These are phyloP conservation scores for Bromus sterilis DNA, from an alignment of 176 grass and related monocot species.

Conservation along the genomic window DNA sequence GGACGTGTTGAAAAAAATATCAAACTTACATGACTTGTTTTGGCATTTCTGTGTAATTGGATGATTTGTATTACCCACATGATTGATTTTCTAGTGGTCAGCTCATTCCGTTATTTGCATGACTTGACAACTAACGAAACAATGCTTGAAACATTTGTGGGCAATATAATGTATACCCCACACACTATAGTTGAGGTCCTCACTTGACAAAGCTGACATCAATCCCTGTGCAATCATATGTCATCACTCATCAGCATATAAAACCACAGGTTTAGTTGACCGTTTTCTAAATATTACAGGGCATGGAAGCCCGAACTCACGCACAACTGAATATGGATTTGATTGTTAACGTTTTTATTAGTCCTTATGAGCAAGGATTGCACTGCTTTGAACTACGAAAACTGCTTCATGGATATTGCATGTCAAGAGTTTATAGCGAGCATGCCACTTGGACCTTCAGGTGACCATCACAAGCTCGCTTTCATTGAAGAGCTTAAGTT, in stretches of 20 bases:
- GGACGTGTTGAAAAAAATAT: slow-evolving; percentile 34
- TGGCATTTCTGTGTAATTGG: slow-evolving; percentile 11
- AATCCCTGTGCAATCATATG: too few relatives aligned
- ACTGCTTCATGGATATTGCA: background rate
- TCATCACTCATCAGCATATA: too few relatives aligned
- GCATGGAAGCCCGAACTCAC: background rate
- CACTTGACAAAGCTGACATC: too few relatives aligned
- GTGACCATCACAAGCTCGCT: too few relatives aligned
- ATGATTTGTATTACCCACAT: background rate
- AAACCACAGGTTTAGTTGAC: too few relatives aligned
- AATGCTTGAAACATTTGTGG: background rate
- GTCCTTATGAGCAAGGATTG: background rate
- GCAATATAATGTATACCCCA: background rate
- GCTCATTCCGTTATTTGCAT: background rate
- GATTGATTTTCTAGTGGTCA: background rate
- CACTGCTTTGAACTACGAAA: background rate
- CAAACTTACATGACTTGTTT: slow-evolving; percentile 34
- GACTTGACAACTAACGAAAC: background rate
- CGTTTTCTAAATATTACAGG: too few relatives aligned
- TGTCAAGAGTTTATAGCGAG: background rate
- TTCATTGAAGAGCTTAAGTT: too few relatives aligned
- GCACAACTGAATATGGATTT: background rate
- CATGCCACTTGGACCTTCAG: too few relatives aligned
- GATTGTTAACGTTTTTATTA: background rate
- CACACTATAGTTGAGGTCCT: background rate